Evolutionary conservation across 345 rosid species (phyloP), one percentile per base, ranked within the genome.

Genomic region (Aquilaria yunnanensis): DNA sequence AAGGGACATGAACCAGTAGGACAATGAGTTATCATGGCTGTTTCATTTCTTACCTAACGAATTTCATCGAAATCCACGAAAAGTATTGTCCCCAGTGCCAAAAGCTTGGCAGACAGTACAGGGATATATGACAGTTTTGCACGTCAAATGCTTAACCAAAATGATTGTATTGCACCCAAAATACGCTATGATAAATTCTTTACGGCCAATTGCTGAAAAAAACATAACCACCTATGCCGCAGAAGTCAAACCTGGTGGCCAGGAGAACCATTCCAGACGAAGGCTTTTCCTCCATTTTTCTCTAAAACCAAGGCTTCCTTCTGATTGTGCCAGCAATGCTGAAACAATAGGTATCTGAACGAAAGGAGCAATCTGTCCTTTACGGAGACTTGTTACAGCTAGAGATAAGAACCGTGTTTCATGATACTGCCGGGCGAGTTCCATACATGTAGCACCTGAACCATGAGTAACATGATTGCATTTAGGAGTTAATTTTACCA

Each of bases 221-320:
- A 16, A 23, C 10, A 31, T 31, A 12, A 56, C 47, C 11, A 54
- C 32, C 30, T 37, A 5, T 37, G 43, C 43, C 8, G 41, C 57
- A 23, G n/a, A 29, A 43, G 4, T 34, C 64, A 47, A 64, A 90
- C 96, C 99, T 85, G 95, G 96, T 59, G 96, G 81, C 99, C 99
- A 94, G 65, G 96, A 79, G 69, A 69, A 81, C 96, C 96, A 94
- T 74, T 94, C 97, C 23, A 71, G 80, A 51, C 85, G 87, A 66
- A 94, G 91, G 68, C 81, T 79, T 72, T 74, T 72, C 84, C 76
- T 83, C 99, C 99, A 88, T 49, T 80, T 86, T 65, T 77, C 78
- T 77, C 75, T 81, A 51, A 84, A 88, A 62, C 85, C 87, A 64
- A 84, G 80, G 73, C 99, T 90, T 64, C 97, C 99, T 75, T 88